phyloP scores from a whole-genome alignment of 2,329 filamentous ascomycete genomes.

The Mollisia scopiformis region DNA sequence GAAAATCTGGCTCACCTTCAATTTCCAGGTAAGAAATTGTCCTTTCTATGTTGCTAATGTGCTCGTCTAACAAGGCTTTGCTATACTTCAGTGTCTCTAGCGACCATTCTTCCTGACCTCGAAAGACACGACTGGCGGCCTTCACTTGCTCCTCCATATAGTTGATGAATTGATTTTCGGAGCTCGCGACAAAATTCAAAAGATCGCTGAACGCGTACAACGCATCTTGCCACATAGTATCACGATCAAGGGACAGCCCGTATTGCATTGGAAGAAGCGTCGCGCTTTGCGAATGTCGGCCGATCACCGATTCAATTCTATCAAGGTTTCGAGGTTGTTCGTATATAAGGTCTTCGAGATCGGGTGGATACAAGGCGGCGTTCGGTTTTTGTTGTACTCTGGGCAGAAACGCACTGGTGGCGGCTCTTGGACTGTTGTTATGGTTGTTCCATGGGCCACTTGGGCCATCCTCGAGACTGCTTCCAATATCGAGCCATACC shows the following conservation, averaged over 20 bases:
- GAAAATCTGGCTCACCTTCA: background rate
- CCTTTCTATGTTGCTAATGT: conserved; percentile 28
- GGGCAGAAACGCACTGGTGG: background rate
- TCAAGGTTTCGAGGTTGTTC: background rate
- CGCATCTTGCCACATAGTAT: background rate
- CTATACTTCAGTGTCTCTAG: background rate
- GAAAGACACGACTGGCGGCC: background rate
- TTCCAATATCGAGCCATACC: background rate
- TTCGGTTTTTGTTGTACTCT: background rate
- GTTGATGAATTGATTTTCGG: conserved; percentile 14
- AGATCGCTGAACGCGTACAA: conserved; percentile 3
- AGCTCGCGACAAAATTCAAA: conserved; percentile 10
- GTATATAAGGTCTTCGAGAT: background rate
- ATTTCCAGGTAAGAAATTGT: background rate
- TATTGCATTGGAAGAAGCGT: background rate
- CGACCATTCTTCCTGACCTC: background rate
- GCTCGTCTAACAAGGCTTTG: conserved; percentile 21
- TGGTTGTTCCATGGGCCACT: background rate
- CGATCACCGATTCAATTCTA: background rate
- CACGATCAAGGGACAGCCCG: conserved; percentile 3
- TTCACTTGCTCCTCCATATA: background rate
- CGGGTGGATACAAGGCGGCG: background rate
- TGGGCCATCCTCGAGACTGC: background rate
- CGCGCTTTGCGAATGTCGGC: background rate
- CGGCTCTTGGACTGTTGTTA: background rate